Base-by-base conservation (phyloP, 148 eudicot species). In the Heliamphora exappendiculata region DNA sequence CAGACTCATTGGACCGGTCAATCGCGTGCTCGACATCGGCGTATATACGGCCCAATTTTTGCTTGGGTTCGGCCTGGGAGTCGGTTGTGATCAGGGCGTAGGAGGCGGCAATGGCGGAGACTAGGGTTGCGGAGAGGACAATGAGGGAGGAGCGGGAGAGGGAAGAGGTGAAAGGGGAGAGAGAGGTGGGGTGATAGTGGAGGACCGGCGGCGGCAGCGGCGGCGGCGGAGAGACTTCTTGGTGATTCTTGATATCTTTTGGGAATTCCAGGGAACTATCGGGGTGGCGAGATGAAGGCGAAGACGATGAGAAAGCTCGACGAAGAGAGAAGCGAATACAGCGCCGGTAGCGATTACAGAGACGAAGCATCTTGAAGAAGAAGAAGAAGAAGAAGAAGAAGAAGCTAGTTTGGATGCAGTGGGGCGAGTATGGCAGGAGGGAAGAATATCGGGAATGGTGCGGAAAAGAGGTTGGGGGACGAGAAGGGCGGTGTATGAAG, bases 1-100 rank as follows among this genome's bases (percentile, higher is more conserved):
- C 47, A 19, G 95, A 85, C 1, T 87, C 88, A 6, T 67, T 84
- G 34, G 92, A 85, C 37, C 87, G 86, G 22, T 81, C 81, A 33
- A 87, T 4, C 3, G 87, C 81, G 28, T 45, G 73, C 0, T 85
- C 85, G 36, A 88, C 16, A 2, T 88, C 68, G 9, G 79, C 17
- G 67, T 81, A 76, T 26, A 90, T 8, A 28, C 42, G 70, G 22
- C 29, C 44, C 47, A 22, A 34, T 26, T 42, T 67, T 6, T 5
- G 36, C 13, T 45, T 7, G 3, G 54, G 69, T 1, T 78, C 64
- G 20, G 57, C 44, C 67, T 44, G 59, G 22, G 54, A 59, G 12
- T 54, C 1, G 24, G 37, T n/a, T 1, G 72, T 8, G 50, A 67
- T 67, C 34, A 82, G 29, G 68, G 77, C 75, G 77, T 82, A 86